Conservation (phyloP, 2,329 filamentous ascomycete species). For the Pseudogymnoascus sp. region DNA sequence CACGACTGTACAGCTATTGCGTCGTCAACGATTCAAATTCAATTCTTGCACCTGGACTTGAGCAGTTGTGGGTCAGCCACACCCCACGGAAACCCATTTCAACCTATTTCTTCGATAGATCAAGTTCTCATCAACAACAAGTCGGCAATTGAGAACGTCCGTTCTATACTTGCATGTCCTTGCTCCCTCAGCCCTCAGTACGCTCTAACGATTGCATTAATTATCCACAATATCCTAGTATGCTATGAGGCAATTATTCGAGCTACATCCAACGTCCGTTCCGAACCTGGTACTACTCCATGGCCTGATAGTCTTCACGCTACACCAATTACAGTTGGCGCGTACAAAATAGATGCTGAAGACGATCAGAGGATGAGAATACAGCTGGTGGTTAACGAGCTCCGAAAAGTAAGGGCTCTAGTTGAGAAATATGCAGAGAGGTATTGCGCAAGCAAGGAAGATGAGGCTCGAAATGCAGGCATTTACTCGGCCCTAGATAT, state of each 20-base stretch:
- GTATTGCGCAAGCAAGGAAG: background rate
- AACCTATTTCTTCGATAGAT: slow-evolving; percentile 2
- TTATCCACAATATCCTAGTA: background rate
- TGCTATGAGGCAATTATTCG: slow-evolving; percentile 2
- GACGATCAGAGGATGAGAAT: slow-evolving; percentile 2
- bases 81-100: background rate
- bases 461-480: background rate
- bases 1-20: background rate
- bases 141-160: background rate
- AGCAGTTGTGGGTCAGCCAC: background rate
- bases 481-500: background rate
- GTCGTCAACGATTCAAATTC: slow-evolving; percentile 3
- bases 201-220: background rate
- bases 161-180: background rate
- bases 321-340: background rate
- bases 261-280: background rate
- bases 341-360: slow-evolving; percentile 3
- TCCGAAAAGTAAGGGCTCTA: background rate
- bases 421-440: background rate
- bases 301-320: background rate
- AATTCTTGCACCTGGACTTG: background rate
- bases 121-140: slow-evolving; percentile 4
- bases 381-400: background rate
- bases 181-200: background rate
- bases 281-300: background rate